phyloP scores from a whole-genome alignment of 371 early-diverging fungal genomes.

The Actinomucor elegans region DNA sequence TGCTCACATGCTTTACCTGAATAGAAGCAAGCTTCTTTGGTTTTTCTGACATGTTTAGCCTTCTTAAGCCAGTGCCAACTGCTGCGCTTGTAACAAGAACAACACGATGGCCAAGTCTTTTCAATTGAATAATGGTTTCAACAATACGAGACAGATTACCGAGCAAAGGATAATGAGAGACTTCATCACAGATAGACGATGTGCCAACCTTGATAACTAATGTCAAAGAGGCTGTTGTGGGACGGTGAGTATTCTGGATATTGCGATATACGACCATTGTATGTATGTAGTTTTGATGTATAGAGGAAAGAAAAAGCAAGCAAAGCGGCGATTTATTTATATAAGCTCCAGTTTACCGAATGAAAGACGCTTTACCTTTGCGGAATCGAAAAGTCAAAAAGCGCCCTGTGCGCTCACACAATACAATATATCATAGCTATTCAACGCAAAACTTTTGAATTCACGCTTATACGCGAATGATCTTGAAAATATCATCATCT shows the following conservation, averaged over 20 bases:
- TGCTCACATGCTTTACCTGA: constrained; percentile 70
- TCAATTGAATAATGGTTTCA: constrained; percentile 84
- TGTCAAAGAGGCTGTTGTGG: constrained; percentile 57
- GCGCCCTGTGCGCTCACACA: constrained; percentile 23
- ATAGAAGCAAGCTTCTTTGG: constrained; percentile 79
- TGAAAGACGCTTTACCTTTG: no score
- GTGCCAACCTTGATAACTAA: constrained; percentile 93
- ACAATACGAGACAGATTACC: constrained; percentile 86
- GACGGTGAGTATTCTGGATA: constrained; percentile 41
- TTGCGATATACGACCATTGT: constrained; percentile 43
- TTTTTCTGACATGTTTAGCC: constrained; percentile 70
- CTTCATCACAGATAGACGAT: constrained; percentile 90
- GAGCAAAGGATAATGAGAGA: constrained; percentile 83
- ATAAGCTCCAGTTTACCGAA: no score
- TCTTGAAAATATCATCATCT: no score
- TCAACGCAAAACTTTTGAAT: no score
- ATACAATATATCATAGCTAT: no score
- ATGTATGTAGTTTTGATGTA: background rate
- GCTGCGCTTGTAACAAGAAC: constrained; percentile 94
- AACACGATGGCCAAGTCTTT: constrained; percentile 78
- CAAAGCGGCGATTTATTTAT: background rate
- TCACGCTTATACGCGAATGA: no score
- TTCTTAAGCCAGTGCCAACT: constrained; percentile 86
- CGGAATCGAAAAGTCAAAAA: no score
- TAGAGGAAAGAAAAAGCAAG: background rate